Percentiles rank a stretch among this genome's conserved stretches.
Evolutionary conservation across 176 grass and related monocot genomes (phyloP).

Genomic region (Avena eriantha): DNA sequence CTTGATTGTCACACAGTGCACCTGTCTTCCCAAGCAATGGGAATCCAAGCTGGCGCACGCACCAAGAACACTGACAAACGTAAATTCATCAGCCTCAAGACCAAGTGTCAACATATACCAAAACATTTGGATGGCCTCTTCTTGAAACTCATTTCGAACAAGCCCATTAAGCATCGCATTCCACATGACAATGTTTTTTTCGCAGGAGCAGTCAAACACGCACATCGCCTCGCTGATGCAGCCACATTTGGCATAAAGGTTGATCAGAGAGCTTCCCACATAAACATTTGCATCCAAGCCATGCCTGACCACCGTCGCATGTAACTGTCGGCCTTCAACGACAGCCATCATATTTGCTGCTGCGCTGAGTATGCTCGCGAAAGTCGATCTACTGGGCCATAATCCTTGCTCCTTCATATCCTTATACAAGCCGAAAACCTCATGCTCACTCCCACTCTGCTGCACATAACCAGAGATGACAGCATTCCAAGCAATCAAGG

Average conservation of each 20-base stretch:
- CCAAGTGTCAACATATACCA: constrained; percentile 49
- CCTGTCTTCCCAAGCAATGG: constrained; percentile 55
- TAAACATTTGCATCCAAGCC: constrained; percentile 70
- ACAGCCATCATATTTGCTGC: constrained; percentile 48
- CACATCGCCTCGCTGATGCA: constrained; percentile 53
- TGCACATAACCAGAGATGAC: constrained; percentile 63
- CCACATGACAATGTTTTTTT: constrained; percentile 76
- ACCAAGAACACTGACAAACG: constrained; percentile 63
- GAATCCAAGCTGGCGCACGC: constrained; percentile 46
- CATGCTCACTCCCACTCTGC: constrained; percentile 42
- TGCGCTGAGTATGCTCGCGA: constrained; percentile 69
- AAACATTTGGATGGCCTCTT: constrained; percentile 56
- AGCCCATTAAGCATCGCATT: constrained; percentile 69
- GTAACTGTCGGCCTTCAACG: constrained; percentile 51
- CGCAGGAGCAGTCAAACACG: constrained; percentile 56
- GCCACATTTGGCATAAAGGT: constrained; percentile 61
- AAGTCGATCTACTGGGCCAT: constrained; percentile 60
- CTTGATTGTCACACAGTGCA: constrained; percentile 64
- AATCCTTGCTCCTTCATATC: constrained; percentile 56
- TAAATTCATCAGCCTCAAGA: constrained; percentile 63
- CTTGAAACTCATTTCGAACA: constrained; percentile 57
- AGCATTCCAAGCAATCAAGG: constrained; percentile 67
- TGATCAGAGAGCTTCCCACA: constrained; percentile 75
- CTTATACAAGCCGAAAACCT: constrained; percentile 62
- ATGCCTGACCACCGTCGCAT: constrained; percentile 52